phyloP scores from a whole-genome alignment of 2,329 filamentous ascomycete genomes.

The Dactylellina haptotyla region DNA sequence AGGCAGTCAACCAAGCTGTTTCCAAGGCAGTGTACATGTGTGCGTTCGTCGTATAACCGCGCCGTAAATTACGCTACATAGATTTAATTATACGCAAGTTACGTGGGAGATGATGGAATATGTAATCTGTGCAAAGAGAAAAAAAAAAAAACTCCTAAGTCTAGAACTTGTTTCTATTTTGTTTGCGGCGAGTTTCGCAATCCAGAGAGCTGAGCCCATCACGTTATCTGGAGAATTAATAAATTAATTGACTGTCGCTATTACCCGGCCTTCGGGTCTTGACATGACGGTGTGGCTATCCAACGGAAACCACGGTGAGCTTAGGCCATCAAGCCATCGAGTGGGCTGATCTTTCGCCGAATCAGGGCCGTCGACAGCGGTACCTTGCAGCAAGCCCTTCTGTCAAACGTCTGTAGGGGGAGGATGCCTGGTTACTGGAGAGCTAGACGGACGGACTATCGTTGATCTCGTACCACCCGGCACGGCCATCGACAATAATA shows the following conservation, averaged over 20 bases:
- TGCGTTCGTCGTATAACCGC: conserved; percentile 1
- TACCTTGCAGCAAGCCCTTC: conserved; percentile 39
- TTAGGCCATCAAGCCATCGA: conserved; percentile 17
- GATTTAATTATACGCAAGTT: neutral
- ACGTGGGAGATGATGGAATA: neutral
- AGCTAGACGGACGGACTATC: neutral
- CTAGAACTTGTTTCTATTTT: too few relatives aligned
- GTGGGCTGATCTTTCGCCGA: conserved; percentile 37
- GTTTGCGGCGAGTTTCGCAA: neutral
- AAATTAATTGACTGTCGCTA: conserved; percentile 5
- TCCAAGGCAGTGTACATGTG: conserved; percentile 20
- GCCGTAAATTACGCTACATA: neutral
- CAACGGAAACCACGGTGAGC: neutral
- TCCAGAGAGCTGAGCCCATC: neutral
- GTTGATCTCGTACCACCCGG: conserved; percentile 32
- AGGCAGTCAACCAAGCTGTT: conserved; percentile 34
- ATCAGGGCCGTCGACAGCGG: conserved; percentile 15
- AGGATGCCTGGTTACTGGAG: conserved; percentile 2
- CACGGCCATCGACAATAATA: too few relatives aligned
- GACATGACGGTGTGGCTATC: too few relatives aligned
- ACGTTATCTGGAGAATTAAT: conserved; percentile 18
- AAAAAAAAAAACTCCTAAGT: too few relatives aligned
- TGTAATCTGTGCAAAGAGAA: too few relatives aligned
- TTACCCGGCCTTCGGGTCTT: neutral
- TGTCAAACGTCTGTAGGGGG: conserved; percentile 16